Evolutionary conservation across 495 filamentous ascomycete species (phyloP).

Genomic region (Penicillium macrosclerotiorum): DNA sequence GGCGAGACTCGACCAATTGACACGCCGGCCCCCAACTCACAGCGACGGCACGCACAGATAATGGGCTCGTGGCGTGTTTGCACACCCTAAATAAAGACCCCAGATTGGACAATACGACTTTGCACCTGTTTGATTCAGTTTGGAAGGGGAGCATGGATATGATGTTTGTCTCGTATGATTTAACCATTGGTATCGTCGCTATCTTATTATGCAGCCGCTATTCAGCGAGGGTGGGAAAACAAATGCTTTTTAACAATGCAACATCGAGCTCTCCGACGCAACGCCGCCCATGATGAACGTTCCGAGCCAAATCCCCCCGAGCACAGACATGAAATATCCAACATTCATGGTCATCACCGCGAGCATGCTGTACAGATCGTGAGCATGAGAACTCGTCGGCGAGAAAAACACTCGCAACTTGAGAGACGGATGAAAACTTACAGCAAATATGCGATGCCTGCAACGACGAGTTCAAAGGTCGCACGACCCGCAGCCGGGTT

Average conservation of each 20-base stretch:
- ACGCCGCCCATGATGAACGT: conserved; percentile 32
- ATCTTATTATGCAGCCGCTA: not conserved
- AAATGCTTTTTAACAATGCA: conserved; percentile 25
- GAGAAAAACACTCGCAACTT: not conserved
- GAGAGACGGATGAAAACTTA: conserved; percentile 6
- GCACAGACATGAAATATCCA: conserved; percentile 29
- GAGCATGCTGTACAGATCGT: conserved; percentile 19
- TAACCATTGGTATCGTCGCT: not conserved
- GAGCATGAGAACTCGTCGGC: not conserved
- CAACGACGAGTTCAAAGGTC: conserved; percentile 21
- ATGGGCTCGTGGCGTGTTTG: not conserved
- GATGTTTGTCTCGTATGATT: not conserved
- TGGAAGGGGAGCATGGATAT: too few species aligned
- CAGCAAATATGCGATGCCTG: conserved; percentile 27
- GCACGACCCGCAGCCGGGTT: conserved; percentile 25
- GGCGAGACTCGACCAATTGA: not conserved
- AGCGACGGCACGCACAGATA: too few species aligned
- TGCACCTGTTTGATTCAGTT: not conserved
- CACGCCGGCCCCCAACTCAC: too few species aligned
- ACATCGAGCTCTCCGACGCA: conserved; percentile 24
- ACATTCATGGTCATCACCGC: conserved; percentile 37
- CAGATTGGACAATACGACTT: not conserved
- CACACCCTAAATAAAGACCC: not conserved
- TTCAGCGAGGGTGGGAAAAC: not conserved
- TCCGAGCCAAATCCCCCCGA: conserved; percentile 27